Base-by-base conservation (phyloP, 495 filamentous ascomycete genomes). In the Sabuloglossum arenarium region DNA sequence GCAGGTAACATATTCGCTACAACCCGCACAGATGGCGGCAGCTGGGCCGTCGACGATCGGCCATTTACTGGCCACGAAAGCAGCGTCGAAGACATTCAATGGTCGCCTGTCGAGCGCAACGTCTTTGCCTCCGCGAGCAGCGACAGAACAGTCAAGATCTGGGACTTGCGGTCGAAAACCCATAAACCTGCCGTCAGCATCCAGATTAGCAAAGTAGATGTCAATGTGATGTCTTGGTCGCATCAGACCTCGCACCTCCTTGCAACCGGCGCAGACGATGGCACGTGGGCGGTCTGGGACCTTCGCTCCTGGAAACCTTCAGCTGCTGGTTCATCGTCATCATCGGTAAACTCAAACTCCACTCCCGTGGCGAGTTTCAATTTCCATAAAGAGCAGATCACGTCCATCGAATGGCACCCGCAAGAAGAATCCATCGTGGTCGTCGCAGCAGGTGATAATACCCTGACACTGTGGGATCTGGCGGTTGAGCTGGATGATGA, bases 151-250 rank as follows among this genome's bases (percentile, higher is more conserved):
- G 84, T 98, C 59, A 88, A 89, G 64, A 80, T 98, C 32, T 98
- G 89, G 85, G 91, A 98, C 65, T 79, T 90, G 46, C 82, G 91
- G 32, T 86, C 84, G 58, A 94, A 94, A 72, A 84, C 80, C 58
- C 80, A 84, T 59, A 84, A 81, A 62, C 82, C 88, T 9, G 87
- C 85, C 12, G 76, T 98, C 27, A 87, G 82, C 50, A 85, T 98
- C 52, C 78, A 85, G 60, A 79, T 91, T 61, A 90, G 84, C 65
- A 72, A 77, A 42, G 80, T 79, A 21, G 91, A 98, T 59, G 86
- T 96, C 58, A 98, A 98, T 62, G 91, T 98, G 30, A 84, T 96
- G 70, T 88, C 82, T 57, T 98, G 91, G 91, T 90, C 85, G 27
- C 76, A 78, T 39, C 79, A 86, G 64, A 93, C 87, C 0, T 78